Evolutionary conservation across 169 alveolate genomes (phyloP).

Genomic region (Amoebophrya sp.): DNA sequence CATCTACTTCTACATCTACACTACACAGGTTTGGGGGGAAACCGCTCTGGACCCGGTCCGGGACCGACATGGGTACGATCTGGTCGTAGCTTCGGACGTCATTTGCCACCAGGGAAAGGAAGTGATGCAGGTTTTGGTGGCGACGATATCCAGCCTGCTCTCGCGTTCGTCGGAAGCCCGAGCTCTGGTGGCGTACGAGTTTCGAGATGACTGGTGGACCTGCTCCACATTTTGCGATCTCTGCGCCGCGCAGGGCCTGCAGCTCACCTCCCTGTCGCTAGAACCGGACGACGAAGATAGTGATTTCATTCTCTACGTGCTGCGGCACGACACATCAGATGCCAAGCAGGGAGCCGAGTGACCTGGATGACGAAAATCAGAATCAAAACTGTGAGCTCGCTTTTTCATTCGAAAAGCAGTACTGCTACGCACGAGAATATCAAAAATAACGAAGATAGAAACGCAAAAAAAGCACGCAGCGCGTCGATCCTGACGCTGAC

Average conservation of each 20-base stretch:
- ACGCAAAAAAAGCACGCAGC: too few relatives aligned
- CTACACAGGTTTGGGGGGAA: too few relatives aligned
- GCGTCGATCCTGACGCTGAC: too few relatives aligned
- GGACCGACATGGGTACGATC: not conserved
- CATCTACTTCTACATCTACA: too few relatives aligned
- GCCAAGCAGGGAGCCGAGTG: too few relatives aligned
- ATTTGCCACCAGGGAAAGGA: not conserved
- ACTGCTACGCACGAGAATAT: too few relatives aligned
- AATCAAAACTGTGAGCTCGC: too few relatives aligned
- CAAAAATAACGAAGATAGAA: too few relatives aligned
- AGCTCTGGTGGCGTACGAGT: not conserved
- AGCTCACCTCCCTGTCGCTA: not conserved
- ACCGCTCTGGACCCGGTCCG: too few relatives aligned
- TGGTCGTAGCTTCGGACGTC: not conserved
- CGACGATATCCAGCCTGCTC: not conserved
- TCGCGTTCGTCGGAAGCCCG: not conserved
- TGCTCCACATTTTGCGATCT: not conserved
- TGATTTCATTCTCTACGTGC: not conserved
- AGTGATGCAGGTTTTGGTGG: not conserved
- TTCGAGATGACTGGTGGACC: slow-evolving; percentile 3
- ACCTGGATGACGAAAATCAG: too few relatives aligned
- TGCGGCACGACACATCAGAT: too few relatives aligned
- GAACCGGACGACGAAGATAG: not conserved
- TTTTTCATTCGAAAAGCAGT: too few relatives aligned
- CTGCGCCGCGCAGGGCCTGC: not conserved